Conservation (phyloP, 2,329 filamentous ascomycete genomes). For the Botrytis deweyae region DNA sequence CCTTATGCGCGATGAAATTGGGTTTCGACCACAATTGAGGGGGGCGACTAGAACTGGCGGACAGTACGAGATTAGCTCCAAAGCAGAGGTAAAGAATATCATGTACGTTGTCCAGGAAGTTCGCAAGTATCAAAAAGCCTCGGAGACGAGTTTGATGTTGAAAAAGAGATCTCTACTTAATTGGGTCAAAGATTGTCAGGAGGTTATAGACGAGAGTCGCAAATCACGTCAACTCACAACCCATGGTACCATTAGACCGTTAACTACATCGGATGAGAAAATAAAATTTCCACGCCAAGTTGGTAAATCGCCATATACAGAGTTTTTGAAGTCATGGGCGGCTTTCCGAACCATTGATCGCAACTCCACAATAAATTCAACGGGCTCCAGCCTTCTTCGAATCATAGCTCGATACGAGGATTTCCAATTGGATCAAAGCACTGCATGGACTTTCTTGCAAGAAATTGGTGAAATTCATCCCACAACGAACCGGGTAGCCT, state of each 20-base stretch:
- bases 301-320: slow-evolving; percentile 19
- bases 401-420: slow-evolving; percentile 59
- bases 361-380: slow-evolving; percentile 55
- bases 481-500: slow-evolving; percentile 67
- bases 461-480: slow-evolving; percentile 71
- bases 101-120: slow-evolving; percentile 51
- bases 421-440: slow-evolving; percentile 46
- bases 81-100: slow-evolving; percentile 49
- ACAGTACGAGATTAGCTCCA: slow-evolving; percentile 63
- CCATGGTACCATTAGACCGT: slow-evolving; percentile 50
- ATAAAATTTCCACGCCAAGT: neutral
- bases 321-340: slow-evolving; percentile 69
- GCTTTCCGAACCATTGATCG: slow-evolving; percentile 54
- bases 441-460: slow-evolving; percentile 67
- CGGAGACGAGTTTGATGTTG: neutral
- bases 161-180: neutral
- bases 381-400: slow-evolving; percentile 64
- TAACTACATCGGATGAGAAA: slow-evolving; percentile 23
- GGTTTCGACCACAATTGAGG: slow-evolving; percentile 55
- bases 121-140: slow-evolving; percentile 37
- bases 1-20: slow-evolving; percentile 58
- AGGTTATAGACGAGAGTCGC: slow-evolving; percentile 53
- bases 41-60: slow-evolving; percentile 50
- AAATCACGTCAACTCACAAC: slow-evolving; percentile 49
- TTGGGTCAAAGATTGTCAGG: slow-evolving; percentile 53